Evolutionary conservation across 1,284 basidiomycete species (phyloP).

Genomic region (Heimioporus punctisporus): DNA sequence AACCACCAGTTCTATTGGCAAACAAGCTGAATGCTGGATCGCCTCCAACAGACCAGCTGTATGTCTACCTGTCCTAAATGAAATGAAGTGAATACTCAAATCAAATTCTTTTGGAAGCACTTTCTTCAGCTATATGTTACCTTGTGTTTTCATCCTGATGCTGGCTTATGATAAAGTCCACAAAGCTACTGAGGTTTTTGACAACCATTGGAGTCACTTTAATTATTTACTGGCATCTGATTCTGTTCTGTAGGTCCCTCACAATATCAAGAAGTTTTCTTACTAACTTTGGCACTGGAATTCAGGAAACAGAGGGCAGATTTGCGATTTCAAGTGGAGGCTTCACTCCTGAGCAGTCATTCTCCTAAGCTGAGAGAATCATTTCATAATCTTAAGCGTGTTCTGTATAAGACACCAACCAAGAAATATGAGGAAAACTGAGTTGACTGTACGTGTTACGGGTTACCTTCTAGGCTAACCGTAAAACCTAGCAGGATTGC

Average conservation of each 20-base stretch:
- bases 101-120: background rate
- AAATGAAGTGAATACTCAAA: background rate
- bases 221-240: background rate
- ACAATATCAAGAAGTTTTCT: no score
- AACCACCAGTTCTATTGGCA: background rate
- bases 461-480: no score
- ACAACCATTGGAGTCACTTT: background rate
- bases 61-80: background rate
- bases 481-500: no score
- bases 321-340: no score
- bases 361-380: no score
- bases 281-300: background rate
- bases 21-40: background rate
- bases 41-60: background rate
- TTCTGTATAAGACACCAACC: no score
- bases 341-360: no score
- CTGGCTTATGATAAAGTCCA: background rate
- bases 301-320: no score
- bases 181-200: background rate
- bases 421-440: no score
- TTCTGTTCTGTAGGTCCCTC: background rate
- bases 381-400: no score
- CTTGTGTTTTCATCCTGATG: background rate
- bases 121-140: background rate
- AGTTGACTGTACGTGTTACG: no score